Evolutionary conservation across 2,329 filamentous ascomycete genomes (phyloP).

Genomic region (Ampelomyces quisqualis): DNA sequence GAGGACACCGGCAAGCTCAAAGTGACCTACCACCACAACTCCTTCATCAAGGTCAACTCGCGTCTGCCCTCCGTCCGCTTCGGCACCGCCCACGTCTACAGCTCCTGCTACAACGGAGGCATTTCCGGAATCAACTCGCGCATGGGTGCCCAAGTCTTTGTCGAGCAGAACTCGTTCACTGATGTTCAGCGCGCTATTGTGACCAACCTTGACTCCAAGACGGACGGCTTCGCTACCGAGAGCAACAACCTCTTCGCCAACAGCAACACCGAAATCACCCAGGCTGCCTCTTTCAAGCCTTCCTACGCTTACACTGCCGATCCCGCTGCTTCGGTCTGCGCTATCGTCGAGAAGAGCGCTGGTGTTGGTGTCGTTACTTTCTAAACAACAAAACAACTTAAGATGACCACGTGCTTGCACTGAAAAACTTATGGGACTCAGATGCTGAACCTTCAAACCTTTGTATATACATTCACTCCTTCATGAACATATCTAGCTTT

Average conservation of each 20-base stretch:
- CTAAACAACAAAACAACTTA: too few relatives aligned
- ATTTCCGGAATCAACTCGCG: conserved; percentile 47
- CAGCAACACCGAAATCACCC: conserved; percentile 48
- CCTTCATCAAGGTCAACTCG: conserved; percentile 64
- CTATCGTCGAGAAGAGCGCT: conserved; percentile 31
- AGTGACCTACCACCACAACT: conserved; percentile 68
- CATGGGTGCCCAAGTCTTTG: conserved; percentile 48
- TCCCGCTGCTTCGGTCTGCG: conserved; percentile 27
- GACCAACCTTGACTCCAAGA: conserved; percentile 57
- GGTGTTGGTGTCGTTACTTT: conserved; percentile 38
- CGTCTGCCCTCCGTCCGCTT: conserved; percentile 65
- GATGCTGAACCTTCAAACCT: neutral
- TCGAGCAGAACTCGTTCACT: conserved; percentile 56
- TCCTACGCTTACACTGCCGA: conserved; percentile 54
- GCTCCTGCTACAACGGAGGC: conserved; percentile 47
- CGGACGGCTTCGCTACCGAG: conserved; percentile 51
- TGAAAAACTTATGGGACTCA: too few relatives aligned
- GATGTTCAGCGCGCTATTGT: conserved; percentile 59
- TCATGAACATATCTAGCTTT: conserved; percentile 22
- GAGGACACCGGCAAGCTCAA: conserved; percentile 61
- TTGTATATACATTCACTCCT: conserved; percentile 26
- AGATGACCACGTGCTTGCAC: too few relatives aligned
- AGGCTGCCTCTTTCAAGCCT: conserved; percentile 54
- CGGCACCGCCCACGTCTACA: conserved; percentile 64
- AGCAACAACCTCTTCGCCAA: conserved; percentile 49